Evolutionary conservation across 371 early-diverging fungal species (phyloP).

Genomic region (Homolaphlyctis polyrhiza): DNA sequence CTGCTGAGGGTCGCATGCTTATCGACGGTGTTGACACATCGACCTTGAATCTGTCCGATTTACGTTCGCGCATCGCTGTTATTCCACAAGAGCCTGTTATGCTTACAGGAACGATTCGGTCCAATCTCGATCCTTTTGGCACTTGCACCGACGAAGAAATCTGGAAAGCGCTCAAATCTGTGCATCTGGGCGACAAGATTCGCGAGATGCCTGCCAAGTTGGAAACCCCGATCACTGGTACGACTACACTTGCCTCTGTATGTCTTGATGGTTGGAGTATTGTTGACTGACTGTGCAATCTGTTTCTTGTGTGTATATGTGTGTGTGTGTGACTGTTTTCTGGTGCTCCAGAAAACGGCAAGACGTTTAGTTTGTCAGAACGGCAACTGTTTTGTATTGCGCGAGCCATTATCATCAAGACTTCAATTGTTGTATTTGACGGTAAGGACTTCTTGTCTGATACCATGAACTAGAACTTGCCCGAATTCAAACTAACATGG

Average conservation of each 20-base stretch:
- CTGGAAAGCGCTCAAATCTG: conserved; percentile 40
- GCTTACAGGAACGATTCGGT: conserved; percentile 57
- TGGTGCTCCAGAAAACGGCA: conserved; percentile 36
- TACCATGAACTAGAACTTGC: not conserved
- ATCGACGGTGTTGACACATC: conserved; percentile 63
- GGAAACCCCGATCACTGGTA: conserved; percentile 35
- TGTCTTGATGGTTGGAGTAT: not conserved
- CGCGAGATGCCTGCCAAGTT: conserved; percentile 40
- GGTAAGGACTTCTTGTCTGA: conserved; percentile 27
- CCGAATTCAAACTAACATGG: conserved; percentile 3
- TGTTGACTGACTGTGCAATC: not conserved
- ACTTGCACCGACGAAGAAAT: conserved; percentile 39
- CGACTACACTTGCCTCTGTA: not conserved
- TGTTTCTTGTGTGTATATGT: too few relatives aligned
- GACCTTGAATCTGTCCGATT: conserved; percentile 50
- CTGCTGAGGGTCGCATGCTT: conserved; percentile 54
- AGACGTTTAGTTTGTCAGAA: conserved; percentile 48
- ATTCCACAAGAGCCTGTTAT: conserved; percentile 57
- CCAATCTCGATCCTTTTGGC: conserved; percentile 51
- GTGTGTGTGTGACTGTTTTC: not conserved
- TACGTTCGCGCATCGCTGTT: conserved; percentile 61
- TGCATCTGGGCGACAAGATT: conserved; percentile 45
- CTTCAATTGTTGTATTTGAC: conserved; percentile 51
- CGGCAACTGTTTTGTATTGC: conserved; percentile 55
- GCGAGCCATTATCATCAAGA: conserved; percentile 45